A percentile compares a stretch with the other conserved stretches of the same genome.
Conservation (phyloP, 108 stramenopile species). For the Pseudonitzschia multiseries region DNA sequence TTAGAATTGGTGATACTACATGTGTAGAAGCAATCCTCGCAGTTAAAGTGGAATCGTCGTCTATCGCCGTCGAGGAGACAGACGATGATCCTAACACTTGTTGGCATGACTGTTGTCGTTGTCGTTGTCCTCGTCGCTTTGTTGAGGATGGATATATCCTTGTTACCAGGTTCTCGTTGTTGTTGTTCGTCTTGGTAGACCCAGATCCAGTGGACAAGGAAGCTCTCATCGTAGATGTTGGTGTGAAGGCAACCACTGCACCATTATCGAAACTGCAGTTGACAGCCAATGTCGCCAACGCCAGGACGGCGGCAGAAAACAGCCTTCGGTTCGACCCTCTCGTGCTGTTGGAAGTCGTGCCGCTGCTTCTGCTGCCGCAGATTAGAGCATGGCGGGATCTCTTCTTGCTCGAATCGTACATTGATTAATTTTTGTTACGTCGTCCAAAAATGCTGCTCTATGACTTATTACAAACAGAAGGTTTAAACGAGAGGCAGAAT, state of each 20-base stretch:
- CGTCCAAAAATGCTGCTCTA: not conserved
- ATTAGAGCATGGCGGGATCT: not conserved
- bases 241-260: slow-evolving; percentile 16
- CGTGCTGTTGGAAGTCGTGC: not conserved
- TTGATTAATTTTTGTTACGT: not conserved
- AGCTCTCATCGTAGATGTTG: not conserved
- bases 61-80: not conserved
- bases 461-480: not conserved
- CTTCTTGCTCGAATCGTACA: slow-evolving; percentile 2
- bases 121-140: slow-evolving; percentile 5
- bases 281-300: not conserved
- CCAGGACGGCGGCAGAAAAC: slow-evolving; percentile 5
- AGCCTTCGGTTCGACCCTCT: not conserved
- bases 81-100: not conserved
- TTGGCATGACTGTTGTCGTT: no score
- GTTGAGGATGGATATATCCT: not conserved
- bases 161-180: not conserved
- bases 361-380: not conserved
- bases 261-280: not conserved
- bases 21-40: not conserved
- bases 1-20: not conserved
- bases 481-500: not conserved
- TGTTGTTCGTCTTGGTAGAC: not conserved
- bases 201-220: not conserved
- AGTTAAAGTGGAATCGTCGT: not conserved